Evolutionary conservation across 306 rosid species (phyloP), one percentile per base, ranked within the genome.

Genomic region (Cicer cuneatum): DNA sequence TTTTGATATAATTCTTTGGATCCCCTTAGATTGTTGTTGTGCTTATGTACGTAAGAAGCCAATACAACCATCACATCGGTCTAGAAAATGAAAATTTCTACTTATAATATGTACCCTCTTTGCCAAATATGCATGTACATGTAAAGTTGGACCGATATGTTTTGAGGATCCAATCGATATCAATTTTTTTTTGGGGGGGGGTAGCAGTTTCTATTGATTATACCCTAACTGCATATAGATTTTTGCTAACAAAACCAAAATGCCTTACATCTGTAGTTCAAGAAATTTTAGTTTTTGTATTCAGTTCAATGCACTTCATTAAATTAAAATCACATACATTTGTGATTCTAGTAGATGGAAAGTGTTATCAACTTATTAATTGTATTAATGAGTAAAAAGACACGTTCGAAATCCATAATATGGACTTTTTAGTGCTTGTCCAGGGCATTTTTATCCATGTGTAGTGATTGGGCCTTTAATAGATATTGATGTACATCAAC

Each of bases 401-500:
- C 18, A 56, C 40, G 64, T 16, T 81, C 29, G 46, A 63, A 54
- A 43, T 62, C 37, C 58, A 38, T 76, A 38, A 71, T 8, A 6
- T 40, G 38, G 29, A 65, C 51, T 46, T 15, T 70, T 58, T 15
- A 54, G 47, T 63, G 59, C 41, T 54, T 54, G 43, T 53, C 68
- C 53, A 47, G 59, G 75, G 57, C 24, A 43, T 39, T 67, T 45
- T 49, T 58, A 76, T 66, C 65, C 51, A 48, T 58, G 40, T 48
- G 68, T 46, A 75, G 71, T 13, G 29, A 46, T 18, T 13, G 29
- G 13, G 29, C 29, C 78, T 45, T 53, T 68, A 39, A 77, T 59
- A 53, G 45, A 71, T 46, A 68, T 40, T 78, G 54, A 60, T 56
- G 15, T 51, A n/a, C 40, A n/a, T 39, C 81, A 73, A 70, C 74